Conservation (phyloP, 2,329 filamentous ascomycete genomes). For the Ceratocystis harringtonii region DNA sequence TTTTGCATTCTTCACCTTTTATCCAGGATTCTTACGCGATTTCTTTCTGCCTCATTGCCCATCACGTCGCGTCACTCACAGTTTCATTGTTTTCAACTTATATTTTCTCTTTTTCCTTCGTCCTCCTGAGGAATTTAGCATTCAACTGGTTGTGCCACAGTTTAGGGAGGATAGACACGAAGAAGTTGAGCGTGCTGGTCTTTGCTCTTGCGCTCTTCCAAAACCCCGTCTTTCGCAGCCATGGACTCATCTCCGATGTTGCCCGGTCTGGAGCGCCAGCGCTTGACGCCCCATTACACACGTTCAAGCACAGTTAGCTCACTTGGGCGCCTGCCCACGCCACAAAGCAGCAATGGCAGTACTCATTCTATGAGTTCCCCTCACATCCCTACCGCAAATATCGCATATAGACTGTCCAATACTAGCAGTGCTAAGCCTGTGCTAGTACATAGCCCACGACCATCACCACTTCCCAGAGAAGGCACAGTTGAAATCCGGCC, state of each 20-base stretch:
- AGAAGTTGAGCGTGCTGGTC: constrained; percentile 1
- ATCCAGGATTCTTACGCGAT: background rate
- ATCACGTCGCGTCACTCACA: constrained; percentile 1
- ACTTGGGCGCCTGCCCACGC: constrained; percentile 21
- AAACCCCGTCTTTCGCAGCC: background rate
- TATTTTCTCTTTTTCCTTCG: background rate
- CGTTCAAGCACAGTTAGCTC: constrained; percentile 13
- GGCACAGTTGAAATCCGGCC: constrained; percentile 29
- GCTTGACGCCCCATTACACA: constrained; percentile 27
- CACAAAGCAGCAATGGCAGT: constrained; percentile 30
- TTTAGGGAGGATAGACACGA: background rate
- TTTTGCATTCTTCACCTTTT: constrained; percentile 8
- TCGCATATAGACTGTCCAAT: constrained; percentile 27
- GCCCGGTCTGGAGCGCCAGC: constrained; percentile 33
- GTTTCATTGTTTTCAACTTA: background rate
- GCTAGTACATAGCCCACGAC: constrained; percentile 26
- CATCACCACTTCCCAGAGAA: constrained; percentile 29
- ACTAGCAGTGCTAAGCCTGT: constrained; percentile 25
- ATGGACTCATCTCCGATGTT: constrained; percentile 26
- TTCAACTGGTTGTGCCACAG: background rate
- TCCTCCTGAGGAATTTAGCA: background rate
- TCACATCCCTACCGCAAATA: constrained; percentile 25
- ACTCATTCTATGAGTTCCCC: constrained; percentile 28
- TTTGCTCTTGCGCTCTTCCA: background rate
- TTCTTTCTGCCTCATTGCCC: background rate